These are phyloP conservation scores for Asterophora parasitica DNA, from an alignment of 768 basidiomycete genomes.

Conservation along the genomic window DNA sequence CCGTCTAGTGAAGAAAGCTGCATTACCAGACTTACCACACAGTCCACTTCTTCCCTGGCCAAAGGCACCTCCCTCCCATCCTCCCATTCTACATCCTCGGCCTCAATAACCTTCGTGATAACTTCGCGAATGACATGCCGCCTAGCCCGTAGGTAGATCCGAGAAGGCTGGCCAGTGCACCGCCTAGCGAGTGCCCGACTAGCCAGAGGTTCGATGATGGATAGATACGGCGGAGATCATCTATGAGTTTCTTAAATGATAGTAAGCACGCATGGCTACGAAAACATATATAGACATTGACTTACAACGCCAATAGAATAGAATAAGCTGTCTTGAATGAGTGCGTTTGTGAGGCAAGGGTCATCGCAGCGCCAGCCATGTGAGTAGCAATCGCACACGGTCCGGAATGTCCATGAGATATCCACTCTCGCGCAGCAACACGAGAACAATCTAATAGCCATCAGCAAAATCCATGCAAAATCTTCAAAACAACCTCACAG, in stretches of 20 bases:
- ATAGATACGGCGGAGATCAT: constrained; percentile 80
- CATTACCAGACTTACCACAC: constrained; percentile 8
- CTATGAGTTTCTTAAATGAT: constrained; percentile 66
- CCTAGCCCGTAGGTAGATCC: constrained; percentile 85
- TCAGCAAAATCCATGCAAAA: neutral
- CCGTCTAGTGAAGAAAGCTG: neutral
- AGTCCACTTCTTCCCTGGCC: constrained; percentile 12
- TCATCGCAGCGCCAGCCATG: constrained; percentile 70
- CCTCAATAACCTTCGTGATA: constrained; percentile 56
- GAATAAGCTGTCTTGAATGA: constrained; percentile 88
- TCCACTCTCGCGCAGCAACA: constrained; percentile 94
- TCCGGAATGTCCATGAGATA: constrained; percentile 77
- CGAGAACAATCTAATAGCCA: constrained; percentile 52
- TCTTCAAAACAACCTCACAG: constrained; percentile 28
- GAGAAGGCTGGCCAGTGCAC: constrained; percentile 81
- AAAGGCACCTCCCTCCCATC: constrained; percentile 33
- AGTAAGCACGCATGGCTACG: neutral
- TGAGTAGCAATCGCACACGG: constrained; percentile 86
- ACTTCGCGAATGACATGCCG: constrained; percentile 71
- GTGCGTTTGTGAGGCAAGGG: constrained; percentile 76
- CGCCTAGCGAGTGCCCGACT: constrained; percentile 88
- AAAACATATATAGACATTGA: constrained; percentile 10
- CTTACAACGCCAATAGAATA: constrained; percentile 83
- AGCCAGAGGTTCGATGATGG: constrained; percentile 87
- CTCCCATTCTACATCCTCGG: constrained; percentile 49